Evolutionary conservation across 1,284 basidiomycete species (phyloP).

Genomic region (Leucoagaricus sp.): DNA sequence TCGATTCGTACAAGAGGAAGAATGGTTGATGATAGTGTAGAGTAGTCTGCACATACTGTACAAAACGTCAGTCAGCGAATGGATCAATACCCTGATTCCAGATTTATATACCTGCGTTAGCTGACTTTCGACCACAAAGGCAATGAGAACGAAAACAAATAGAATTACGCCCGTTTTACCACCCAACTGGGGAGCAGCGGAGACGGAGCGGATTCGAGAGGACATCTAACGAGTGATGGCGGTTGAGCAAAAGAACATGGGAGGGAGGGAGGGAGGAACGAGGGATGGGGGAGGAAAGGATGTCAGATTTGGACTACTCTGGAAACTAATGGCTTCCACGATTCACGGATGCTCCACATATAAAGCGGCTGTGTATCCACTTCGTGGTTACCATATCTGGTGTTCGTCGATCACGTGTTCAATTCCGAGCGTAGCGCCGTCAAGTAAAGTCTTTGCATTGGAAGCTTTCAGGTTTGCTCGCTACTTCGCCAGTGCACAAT

Average conservation of each 20-base stretch:
- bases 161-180: slow-evolving; percentile 48
- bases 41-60: slow-evolving; percentile 73
- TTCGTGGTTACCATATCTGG: too few relatives aligned
- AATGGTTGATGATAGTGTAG: slow-evolving; percentile 74
- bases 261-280: slow-evolving; percentile 1
- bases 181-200: slow-evolving; percentile 31
- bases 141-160: slow-evolving; percentile 53
- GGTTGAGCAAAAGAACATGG: not conserved
- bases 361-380: too few relatives aligned
- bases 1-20: slow-evolving; percentile 63
- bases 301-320: too few relatives aligned
- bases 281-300: too few relatives aligned
- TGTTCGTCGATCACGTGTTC: too few relatives aligned
- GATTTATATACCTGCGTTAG: slow-evolving; percentile 59
- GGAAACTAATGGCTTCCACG: too few relatives aligned
- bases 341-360: too few relatives aligned
- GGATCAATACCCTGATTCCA: not conserved
- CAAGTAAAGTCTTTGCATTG: too few relatives aligned
- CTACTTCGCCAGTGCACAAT: slow-evolving; percentile 35
- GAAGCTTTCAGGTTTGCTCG: too few relatives aligned
- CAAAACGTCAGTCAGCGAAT: slow-evolving; percentile 7
- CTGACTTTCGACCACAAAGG: slow-evolving; percentile 72
- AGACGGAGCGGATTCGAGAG: slow-evolving; percentile 21
- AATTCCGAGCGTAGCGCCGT: too few relatives aligned
- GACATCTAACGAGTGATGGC: slow-evolving; percentile 24